Evolutionary conservation across 805 yeast species (phyloP), one percentile per base, ranked within the genome.

Genomic region (Pichia rugopelliculosa): DNA sequence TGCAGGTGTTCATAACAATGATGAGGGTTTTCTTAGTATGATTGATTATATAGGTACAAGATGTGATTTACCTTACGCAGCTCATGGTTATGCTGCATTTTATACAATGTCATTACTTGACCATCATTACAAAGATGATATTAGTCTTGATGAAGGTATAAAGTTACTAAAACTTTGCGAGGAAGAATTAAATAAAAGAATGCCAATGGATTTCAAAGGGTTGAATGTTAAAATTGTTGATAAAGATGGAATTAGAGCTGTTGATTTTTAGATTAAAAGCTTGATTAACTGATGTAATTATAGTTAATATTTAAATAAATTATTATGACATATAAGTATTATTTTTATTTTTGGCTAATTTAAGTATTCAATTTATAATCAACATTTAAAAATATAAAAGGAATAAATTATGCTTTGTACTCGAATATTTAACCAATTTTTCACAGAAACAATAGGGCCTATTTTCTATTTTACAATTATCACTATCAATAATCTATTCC

Each of bases 1-100:
- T 51, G 99, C 85, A 38, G 97, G 98, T 11, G 82, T 73, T 63
- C 91, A 88, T 59, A 53, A 57, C 26, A 58, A 59, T 17, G 53
- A 51, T 8, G 65, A 60, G 38, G 88, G 97, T 36, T 71, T 77
- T 44, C 74, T 93, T 59, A 82, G 85, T 60, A 88, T 91, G 83
- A 85, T 93, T 56, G 99, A 93, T 64, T 93, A 93, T 65, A 71
- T 93, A 55, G 99, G 99, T 8, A 87, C 99, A 3, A 80, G 83
- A 55, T 95, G 83, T 15, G 87, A 83, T 51, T 73, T 93, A 50
- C 98, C 99, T 15, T 93, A 93, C 62, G 96, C 95, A 17, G 98
- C 98, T 2, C 99, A 93, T 65, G 99, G 99, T 12, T 93, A 93
- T 62, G 96, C 98, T n/a, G 96, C 95, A 1, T 93, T 91, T 68